Conservation (phyloP, 2,329 filamentous ascomycete genomes). For the Exophiala oligosperma region DNA sequence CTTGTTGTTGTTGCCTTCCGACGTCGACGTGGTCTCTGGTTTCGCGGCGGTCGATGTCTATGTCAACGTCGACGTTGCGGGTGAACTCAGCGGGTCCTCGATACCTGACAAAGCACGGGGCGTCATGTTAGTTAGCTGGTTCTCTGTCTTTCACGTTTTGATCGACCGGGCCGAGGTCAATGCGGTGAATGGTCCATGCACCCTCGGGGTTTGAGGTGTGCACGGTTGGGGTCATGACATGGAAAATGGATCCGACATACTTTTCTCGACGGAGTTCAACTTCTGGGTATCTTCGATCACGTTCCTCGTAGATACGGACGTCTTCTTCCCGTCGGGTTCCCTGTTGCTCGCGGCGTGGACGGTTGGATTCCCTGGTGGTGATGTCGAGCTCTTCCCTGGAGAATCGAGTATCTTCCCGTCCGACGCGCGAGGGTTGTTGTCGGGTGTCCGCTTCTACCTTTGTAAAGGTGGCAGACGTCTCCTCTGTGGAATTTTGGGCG, state of each 20-base stretch:
- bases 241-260: slow-evolving; percentile 39
- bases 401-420: slow-evolving; percentile 95
- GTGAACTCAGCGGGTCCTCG: slow-evolving; percentile 28
- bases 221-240: slow-evolving; percentile 20
- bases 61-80: slow-evolving; percentile 39
- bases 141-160: too few species aligned
- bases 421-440: slow-evolving; percentile 73
- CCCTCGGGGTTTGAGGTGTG: background rate
- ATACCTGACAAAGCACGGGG: slow-evolving; percentile 17
- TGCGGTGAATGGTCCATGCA: slow-evolving; percentile 16
- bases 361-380: slow-evolving; percentile 69
- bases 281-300: slow-evolving; percentile 44
- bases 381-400: slow-evolving; percentile 76
- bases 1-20: slow-evolving; percentile 27
- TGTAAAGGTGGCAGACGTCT: slow-evolving; percentile 54
- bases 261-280: slow-evolving; percentile 53
- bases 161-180: slow-evolving; percentile 25
- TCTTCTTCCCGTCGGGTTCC: slow-evolving; percentile 46
- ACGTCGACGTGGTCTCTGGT: slow-evolving; percentile 26
- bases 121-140: background rate
- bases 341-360: slow-evolving; percentile 61
- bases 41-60: slow-evolving; percentile 44
- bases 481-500: slow-evolving; percentile 59
- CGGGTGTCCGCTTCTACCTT: slow-evolving; percentile 90
- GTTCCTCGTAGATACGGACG: slow-evolving; percentile 38